phyloP scores from a whole-genome alignment of 371 early-diverging fungal genomes.

The Conidiobolus incongruus region DNA sequence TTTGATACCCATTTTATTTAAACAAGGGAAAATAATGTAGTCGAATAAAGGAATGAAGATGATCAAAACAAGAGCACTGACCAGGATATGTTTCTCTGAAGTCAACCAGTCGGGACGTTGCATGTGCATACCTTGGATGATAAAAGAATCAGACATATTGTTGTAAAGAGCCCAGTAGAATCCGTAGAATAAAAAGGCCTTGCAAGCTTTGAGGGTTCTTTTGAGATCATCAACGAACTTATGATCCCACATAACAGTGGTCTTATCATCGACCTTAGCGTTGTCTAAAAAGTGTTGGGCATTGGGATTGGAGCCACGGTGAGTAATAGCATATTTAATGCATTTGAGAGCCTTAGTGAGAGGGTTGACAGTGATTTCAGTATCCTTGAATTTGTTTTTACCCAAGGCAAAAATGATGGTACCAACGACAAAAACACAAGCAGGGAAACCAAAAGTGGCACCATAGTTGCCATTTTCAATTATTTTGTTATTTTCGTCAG shows the following conservation, averaged over 20 bases:
- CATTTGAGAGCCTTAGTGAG: slow-evolving; percentile 23
- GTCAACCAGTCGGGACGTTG: slow-evolving; percentile 22
- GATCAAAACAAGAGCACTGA: slow-evolving; percentile 35
- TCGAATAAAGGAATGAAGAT: slow-evolving; percentile 51
- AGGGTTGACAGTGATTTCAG: slow-evolving; percentile 34
- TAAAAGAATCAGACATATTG: slow-evolving; percentile 47
- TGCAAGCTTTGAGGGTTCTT: slow-evolving; percentile 34
- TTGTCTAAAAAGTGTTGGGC: slow-evolving; percentile 20
- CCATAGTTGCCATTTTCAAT: no score
- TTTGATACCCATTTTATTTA: slow-evolving; percentile 35
- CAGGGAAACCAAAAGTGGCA: slow-evolving; percentile 35
- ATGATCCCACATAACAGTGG: no score
- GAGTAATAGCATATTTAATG: slow-evolving; percentile 22
- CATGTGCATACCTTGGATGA: slow-evolving; percentile 51
- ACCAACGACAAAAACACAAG: slow-evolving; percentile 38
- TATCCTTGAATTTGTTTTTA: slow-evolving; percentile 25
- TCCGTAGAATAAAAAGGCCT: slow-evolving; percentile 47
- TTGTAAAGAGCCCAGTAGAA: slow-evolving; percentile 63
- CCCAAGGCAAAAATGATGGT: slow-evolving; percentile 28
- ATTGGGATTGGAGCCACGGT: slow-evolving; percentile 16
- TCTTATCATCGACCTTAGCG: slow-evolving; percentile 16
- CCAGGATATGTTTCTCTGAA: slow-evolving; percentile 15
- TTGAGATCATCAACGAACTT: slow-evolving; percentile 46
- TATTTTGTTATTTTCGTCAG: no score
- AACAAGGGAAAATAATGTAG: slow-evolving; percentile 29